phyloP scores from a whole-genome alignment of 306 rosid species.

The Cucurbita pepo region DNA sequence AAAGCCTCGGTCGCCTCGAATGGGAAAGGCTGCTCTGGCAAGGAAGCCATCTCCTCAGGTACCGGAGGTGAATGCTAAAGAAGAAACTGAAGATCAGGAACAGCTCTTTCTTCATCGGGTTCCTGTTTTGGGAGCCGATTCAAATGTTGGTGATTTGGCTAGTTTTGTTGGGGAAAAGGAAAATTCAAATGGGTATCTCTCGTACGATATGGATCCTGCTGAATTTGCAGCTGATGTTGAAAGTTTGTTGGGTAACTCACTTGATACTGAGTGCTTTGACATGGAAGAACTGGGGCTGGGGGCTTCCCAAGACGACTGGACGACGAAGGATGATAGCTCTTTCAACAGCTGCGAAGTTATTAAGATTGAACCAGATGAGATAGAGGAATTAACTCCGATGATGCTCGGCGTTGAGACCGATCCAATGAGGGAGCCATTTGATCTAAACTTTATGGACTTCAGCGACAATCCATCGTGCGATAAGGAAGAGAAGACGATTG shows the following conservation, averaged over 20 bases:
- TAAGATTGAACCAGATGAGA: constrained; percentile 35
- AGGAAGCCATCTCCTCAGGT: constrained; percentile 31
- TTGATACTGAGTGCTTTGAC: constrained; percentile 57
- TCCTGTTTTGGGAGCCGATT: constrained; percentile 31
- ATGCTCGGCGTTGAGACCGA: constrained; percentile 18
- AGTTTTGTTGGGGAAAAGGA: constrained; percentile 12
- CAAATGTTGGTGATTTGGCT: not conserved
- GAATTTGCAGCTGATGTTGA: constrained; percentile 92
- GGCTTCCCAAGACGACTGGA: constrained; percentile 9
- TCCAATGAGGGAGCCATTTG: constrained; percentile 44
- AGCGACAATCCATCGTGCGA: constrained; percentile 27
- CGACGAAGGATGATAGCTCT: constrained; percentile 11
- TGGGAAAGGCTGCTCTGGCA: constrained; percentile 16
- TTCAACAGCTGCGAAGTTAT: constrained; percentile 13
- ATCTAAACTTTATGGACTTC: constrained; percentile 39
- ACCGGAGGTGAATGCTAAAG: constrained; percentile 53
- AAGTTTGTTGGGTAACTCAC: constrained; percentile 56
- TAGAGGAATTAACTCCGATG: not conserved
- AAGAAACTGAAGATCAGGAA: constrained; percentile 43
- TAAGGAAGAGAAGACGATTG: constrained; percentile 15
- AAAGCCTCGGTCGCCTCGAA: constrained; percentile 65
- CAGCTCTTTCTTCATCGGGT: constrained; percentile 54
- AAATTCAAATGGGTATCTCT: constrained; percentile 30
- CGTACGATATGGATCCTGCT: constrained; percentile 52
- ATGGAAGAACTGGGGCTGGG: constrained; percentile 64